phyloP scores from a whole-genome alignment of 768 basidiomycete species.

The Boletus subcaerulescens region DNA sequence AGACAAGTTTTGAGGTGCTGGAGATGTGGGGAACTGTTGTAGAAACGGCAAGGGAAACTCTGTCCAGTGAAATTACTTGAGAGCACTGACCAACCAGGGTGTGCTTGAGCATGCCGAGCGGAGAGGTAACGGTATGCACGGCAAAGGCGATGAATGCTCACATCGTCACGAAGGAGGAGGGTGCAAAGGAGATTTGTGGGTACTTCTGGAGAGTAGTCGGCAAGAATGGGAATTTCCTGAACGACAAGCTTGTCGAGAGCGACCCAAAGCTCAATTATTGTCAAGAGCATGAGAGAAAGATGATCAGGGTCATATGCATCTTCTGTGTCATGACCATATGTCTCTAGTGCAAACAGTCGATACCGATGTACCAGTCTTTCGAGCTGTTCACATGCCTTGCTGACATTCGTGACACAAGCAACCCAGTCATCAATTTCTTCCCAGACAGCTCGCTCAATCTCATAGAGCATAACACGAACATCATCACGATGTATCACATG shows the following conservation, averaged over 20 bases:
- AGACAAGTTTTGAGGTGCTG: not conserved
- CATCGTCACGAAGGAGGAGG: not conserved
- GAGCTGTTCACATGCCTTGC: not conserved
- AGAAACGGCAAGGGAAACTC: not conserved
- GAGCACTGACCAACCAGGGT: not conserved
- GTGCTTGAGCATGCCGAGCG: not conserved
- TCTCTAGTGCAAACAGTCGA: too few species aligned
- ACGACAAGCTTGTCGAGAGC: not conserved
- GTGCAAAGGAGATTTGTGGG: not conserved
- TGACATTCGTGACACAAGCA: not conserved
- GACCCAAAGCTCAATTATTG: not conserved
- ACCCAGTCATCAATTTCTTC: too few species aligned
- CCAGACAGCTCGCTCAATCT: too few species aligned
- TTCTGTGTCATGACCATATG: too few species aligned
- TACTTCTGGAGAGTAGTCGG: not conserved
- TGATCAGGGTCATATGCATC: not conserved
- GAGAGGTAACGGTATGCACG: not conserved
- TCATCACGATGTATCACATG: too few species aligned
- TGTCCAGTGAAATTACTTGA: not conserved
- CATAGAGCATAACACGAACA: too few species aligned
- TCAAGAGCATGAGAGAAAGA: not conserved
- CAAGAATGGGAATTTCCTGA: not conserved
- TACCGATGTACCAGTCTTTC: too few species aligned
- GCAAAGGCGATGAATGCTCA: not conserved
- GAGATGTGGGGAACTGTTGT: not conserved